phyloP scores from a whole-genome alignment of 768 basidiomycete genomes.

The Boletus sp. region DNA sequence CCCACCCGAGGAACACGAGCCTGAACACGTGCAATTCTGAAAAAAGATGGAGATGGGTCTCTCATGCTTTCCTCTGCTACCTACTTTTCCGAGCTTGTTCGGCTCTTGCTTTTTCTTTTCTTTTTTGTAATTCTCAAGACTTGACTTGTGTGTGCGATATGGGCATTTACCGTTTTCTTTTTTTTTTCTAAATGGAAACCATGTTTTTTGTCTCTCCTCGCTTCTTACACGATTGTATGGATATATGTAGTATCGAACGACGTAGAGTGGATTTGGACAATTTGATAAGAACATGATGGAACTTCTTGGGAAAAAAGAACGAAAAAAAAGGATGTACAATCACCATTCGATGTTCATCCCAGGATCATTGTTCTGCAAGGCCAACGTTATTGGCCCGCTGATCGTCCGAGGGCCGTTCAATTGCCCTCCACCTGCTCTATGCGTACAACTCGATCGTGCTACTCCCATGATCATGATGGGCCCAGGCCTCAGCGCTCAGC shows the following conservation, averaged over 20 bases:
- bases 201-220: not conserved
- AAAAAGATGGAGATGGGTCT: not conserved
- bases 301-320: not conserved
- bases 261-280: not conserved
- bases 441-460: no score
- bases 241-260: not conserved
- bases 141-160: not conserved
- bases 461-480: no score
- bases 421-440: no score
- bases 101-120: no score
- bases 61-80: no score
- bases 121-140: not conserved
- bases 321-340: not conserved
- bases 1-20: conserved; percentile 61
- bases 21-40: conserved; percentile 32
- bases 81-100: not conserved
- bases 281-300: not conserved
- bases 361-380: not conserved
- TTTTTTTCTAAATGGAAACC: not conserved
- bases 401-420: no score
- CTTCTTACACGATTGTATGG: not conserved
- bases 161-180: not conserved
- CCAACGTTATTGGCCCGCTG: no score
- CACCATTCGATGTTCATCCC: not conserved
- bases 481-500: no score